Base-by-base conservation (phyloP, 495 filamentous ascomycete species). In the Hypoxylon fuscum region DNA sequence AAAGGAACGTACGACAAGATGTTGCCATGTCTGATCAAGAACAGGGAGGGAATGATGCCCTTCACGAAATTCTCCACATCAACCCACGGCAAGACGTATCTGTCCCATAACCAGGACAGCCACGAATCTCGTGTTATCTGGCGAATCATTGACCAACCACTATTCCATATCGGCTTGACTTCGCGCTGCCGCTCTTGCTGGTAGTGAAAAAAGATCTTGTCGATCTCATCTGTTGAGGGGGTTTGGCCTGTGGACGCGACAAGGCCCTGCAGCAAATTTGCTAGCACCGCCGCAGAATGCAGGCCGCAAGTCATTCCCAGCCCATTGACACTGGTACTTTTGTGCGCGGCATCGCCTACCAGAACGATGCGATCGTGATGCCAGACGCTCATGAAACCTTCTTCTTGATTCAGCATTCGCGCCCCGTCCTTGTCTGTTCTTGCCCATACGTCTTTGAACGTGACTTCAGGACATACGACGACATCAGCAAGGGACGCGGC, bases 341-440 rank as follows among this genome's bases (percentile, higher is more conserved):
- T 42, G 38, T 42, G 38, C n/a, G 20, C 38, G 38, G 38, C 8
- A 21, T 42, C 38, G 17, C 14, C 38, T 5, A 42, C 4, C 4
- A 42, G 38, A 7, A 20, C 38, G 8, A 42, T 42, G 38, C n/a
- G 38, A 11, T 42, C 38, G 38, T 20, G 15, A 21, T 15, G 5
- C 38, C 38, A 42, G 5, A 5, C n/a, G 10, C 20, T 15, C 15
- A 42, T 11, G 38, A 42, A 42, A 6, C 17, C n/a, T 21, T 42
- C 38, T 15, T 42, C 75, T 5, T 78, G 72, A 14, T 78, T 83
- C 64, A n/a, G n/a, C n/a, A n/a, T n/a, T n/a, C n/a, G n/a, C n/a
- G n/a, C n/a, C n/a, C n/a, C n/a, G n/a, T n/a, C n/a, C n/a, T n/a
- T n/a, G n/a, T n/a, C n/a, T n/a, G n/a, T n/a, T n/a, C n/a, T n/a